These are phyloP conservation scores for Gossypium schwendimanii DNA, from an alignment of 441 rosid genomes.

Conservation along the genomic window DNA sequence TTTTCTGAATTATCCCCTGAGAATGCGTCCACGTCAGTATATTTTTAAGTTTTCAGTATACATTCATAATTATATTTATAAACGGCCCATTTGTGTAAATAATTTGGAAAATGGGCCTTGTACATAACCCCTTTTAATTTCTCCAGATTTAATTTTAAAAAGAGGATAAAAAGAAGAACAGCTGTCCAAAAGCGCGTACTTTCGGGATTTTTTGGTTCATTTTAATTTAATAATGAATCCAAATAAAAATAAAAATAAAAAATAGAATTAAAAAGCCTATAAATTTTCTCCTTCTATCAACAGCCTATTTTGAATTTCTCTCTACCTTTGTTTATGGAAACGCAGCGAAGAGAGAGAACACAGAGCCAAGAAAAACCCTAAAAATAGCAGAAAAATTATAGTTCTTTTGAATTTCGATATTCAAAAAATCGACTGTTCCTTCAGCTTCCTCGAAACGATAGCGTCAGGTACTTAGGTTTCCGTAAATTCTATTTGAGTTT, in stretches of 20 bases:
- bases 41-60: no score
- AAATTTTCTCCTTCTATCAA: slow-evolving; percentile 7
- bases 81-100: no score
- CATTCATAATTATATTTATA: no score
- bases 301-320: background rate
- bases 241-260: no score
- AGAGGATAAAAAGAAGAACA: no score
- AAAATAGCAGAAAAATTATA: background rate
- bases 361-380: background rate
- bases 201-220: no score
- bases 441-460: background rate
- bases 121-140: no score
- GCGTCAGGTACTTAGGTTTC: slow-evolving; percentile 22
- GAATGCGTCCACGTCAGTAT: fast-evolving
- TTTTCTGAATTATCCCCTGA: fast-evolving
- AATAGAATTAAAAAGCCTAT: slow-evolving; percentile 2
- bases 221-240: no score
- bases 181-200: no score
- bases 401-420: background rate
- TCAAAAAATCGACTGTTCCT: background rate
- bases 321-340: background rate
- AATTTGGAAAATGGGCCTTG: no score
- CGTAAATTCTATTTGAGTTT: background rate
- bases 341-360: background rate
- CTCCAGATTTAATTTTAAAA: no score